Conservation (phyloP, 2,329 filamentous ascomycete species). For the Coniochaeta prunicola region DNA sequence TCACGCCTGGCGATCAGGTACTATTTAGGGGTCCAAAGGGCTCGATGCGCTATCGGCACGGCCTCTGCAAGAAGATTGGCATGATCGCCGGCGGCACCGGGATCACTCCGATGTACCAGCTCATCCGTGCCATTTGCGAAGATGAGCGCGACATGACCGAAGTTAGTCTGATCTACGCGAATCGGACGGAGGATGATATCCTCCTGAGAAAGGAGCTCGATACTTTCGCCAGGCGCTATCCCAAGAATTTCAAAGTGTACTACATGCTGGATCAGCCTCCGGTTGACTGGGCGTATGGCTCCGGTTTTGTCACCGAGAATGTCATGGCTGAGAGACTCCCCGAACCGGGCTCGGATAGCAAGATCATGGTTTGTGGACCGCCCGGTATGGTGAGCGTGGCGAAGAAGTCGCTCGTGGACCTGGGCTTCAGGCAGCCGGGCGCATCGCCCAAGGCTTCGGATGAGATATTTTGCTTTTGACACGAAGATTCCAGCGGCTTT, state of each 20-base stretch:
- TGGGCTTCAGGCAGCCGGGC: conserved; percentile 45
- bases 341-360: conserved; percentile 33
- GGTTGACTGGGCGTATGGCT: conserved; percentile 36
- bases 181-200: conserved; percentile 51
- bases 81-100: conserved; percentile 48
- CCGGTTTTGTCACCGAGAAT: conserved; percentile 43
- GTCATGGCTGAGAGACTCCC: conserved; percentile 44
- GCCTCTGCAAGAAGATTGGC: conserved; percentile 36
- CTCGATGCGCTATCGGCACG: conserved; percentile 42
- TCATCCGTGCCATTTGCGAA: conserved; percentile 57
- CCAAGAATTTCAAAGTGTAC: conserved; percentile 45
- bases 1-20: conserved; percentile 29
- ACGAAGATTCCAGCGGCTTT: not conserved
- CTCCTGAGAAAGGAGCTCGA: conserved; percentile 50
- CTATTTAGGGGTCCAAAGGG: conserved; percentile 48
- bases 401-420: conserved; percentile 40
- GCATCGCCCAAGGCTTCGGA: conserved; percentile 44
- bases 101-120: conserved; percentile 52
- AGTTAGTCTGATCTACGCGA: conserved; percentile 52
- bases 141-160: conserved; percentile 50
- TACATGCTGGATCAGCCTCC: conserved; percentile 46
- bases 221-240: conserved; percentile 39
- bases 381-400: conserved; percentile 49
- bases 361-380: conserved; percentile 53
- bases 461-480: conserved; percentile 47